These are phyloP conservation scores for Mycena galericulata DNA, from an alignment of 768 basidiomycete species.

Conservation along the genomic window DNA sequence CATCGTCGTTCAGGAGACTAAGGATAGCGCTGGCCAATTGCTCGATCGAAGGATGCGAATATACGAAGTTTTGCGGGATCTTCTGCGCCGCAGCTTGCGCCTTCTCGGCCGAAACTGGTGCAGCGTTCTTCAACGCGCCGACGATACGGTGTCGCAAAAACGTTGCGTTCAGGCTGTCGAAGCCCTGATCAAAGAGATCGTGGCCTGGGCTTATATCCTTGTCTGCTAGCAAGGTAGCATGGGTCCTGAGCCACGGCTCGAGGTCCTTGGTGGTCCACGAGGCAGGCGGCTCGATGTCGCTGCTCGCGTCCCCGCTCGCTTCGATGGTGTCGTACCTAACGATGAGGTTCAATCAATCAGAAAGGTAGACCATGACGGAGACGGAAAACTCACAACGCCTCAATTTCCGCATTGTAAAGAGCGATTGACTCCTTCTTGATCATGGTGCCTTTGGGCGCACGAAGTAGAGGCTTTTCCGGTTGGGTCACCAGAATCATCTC, in stretches of 20 bases:
- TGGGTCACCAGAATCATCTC: slow-evolving; percentile 62
- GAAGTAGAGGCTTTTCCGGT: slow-evolving; percentile 54
- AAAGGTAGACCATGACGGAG: no score
- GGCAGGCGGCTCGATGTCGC: slow-evolving; percentile 26
- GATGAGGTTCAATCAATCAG: no score
- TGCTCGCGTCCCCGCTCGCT: slow-evolving; percentile 20
- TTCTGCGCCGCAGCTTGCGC: slow-evolving; percentile 5
- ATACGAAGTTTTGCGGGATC: slow-evolving; percentile 31
- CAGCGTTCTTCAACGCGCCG: slow-evolving; percentile 38
- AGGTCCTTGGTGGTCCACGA: slow-evolving; percentile 32
- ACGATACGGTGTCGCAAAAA: slow-evolving; percentile 52
- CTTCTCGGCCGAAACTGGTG: not conserved
- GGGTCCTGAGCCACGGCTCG: slow-evolving; percentile 36
- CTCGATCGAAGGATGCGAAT: slow-evolving; percentile 31
- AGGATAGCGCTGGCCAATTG: slow-evolving; percentile 20
- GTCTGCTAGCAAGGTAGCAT: slow-evolving; percentile 33
- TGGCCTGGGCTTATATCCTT: slow-evolving; percentile 24
- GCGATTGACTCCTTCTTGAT: slow-evolving; percentile 56
- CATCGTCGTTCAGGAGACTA: not conserved
- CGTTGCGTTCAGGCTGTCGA: slow-evolving; percentile 52
- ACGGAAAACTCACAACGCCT: slow-evolving; percentile 57
- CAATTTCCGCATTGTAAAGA: slow-evolving; percentile 60
- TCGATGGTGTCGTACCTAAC: slow-evolving; percentile 38
- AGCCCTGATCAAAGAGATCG: slow-evolving; percentile 51
- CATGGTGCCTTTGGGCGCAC: slow-evolving; percentile 62